These are phyloP conservation scores for Yamadazyma akitaensis DNA, from an alignment of 805 yeast species.

Conservation along the genomic window DNA sequence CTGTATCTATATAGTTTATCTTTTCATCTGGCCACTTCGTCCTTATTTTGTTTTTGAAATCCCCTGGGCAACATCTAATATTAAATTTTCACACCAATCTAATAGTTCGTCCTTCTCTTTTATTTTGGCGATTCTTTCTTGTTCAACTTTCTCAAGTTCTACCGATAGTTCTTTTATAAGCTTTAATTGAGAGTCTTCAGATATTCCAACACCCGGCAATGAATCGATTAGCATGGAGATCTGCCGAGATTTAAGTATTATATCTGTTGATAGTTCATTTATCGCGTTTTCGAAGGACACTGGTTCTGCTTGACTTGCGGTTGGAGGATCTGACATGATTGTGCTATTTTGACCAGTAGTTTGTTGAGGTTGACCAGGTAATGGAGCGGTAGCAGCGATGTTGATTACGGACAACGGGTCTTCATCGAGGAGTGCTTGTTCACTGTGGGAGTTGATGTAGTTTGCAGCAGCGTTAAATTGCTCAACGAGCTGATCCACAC, in stretches of 20 bases:
- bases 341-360: slow-evolving; percentile 3
- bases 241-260: slow-evolving; percentile 82
- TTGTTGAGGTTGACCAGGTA: slow-evolving; percentile 31
- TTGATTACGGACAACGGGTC: slow-evolving; percentile 65
- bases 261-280: slow-evolving; percentile 78
- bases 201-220: slow-evolving; percentile 88
- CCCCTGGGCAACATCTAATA: slow-evolving; percentile 56
- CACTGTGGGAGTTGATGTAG: slow-evolving; percentile 50
- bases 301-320: slow-evolving; percentile 13
- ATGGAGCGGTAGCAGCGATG: slow-evolving; percentile 55
- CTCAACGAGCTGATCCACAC: slow-evolving; percentile 78
- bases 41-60: slow-evolving; percentile 38
- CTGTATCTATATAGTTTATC: not conserved
- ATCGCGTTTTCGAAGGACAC: slow-evolving; percentile 42
- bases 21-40: no score
- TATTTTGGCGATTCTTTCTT: slow-evolving; percentile 53
- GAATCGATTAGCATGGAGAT: slow-evolving; percentile 82
- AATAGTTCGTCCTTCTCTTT: slow-evolving; percentile 61
- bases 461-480: slow-evolving; percentile 77
- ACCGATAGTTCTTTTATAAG: slow-evolving; percentile 59
- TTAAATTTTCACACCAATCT: slow-evolving; percentile 62
- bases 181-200: slow-evolving; percentile 67
- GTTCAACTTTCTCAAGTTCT: slow-evolving; percentile 61
- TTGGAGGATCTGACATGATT: slow-evolving; percentile 15
- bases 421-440: slow-evolving; percentile 47